Evolutionary conservation across 2,329 filamentous ascomycete species (phyloP).

Genomic region (Aspergillus sojae): DNA sequence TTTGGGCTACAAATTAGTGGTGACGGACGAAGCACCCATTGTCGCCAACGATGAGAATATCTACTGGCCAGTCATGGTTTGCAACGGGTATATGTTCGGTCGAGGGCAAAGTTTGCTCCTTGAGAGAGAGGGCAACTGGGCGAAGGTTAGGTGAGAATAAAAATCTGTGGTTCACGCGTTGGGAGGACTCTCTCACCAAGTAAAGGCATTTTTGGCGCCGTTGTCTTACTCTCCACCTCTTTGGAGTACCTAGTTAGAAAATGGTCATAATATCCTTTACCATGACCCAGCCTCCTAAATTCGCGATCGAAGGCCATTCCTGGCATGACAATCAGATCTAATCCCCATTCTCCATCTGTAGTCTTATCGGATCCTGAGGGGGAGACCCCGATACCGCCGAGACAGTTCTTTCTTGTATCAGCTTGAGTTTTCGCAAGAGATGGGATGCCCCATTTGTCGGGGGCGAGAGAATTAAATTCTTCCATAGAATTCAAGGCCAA

Average conservation of each 20-base stretch:
- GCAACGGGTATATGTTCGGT: constrained; percentile 72
- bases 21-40: constrained; percentile 56
- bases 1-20: constrained; percentile 23
- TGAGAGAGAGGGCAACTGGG: constrained; percentile 76
- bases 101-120: constrained; percentile 76
- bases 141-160: constrained; percentile 29
- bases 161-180: constrained; percentile 36
- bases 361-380: constrained; percentile 14
- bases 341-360: constrained; percentile 41
- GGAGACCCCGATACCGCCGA: constrained; percentile 62
- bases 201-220: constrained; percentile 54
- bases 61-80: constrained; percentile 75
- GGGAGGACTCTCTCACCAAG: constrained; percentile 53
- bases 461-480: constrained; percentile 76
- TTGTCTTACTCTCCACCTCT: constrained; percentile 36
- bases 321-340: constrained; percentile 89
- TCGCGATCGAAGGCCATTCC: constrained; percentile 85
- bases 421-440: constrained; percentile 71
- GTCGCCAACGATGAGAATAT: constrained; percentile 74
- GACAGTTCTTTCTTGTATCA: constrained; percentile 68
- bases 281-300: constrained; percentile 82
- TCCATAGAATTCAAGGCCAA: constrained; percentile 70
- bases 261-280: constrained; percentile 95
- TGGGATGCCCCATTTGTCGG: constrained; percentile 94
- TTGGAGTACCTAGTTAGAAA: constrained; percentile 77